Evolutionary conservation across 2,329 filamentous ascomycete species (phyloP), one percentile per base, ranked within the genome.

Genomic region (Fonsecaea erecta): DNA sequence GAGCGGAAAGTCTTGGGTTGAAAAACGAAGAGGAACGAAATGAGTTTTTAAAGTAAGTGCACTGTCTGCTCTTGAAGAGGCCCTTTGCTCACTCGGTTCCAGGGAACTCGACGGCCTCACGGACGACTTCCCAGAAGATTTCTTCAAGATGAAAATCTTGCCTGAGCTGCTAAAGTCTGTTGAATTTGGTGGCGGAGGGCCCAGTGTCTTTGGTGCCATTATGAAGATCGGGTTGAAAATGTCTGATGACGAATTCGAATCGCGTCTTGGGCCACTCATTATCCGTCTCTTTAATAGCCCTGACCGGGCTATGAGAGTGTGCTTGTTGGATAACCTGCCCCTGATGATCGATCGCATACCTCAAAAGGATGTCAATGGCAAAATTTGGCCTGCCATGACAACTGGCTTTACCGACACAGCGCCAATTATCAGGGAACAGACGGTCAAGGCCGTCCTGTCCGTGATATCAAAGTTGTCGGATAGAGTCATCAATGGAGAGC

Each of bases 131-230:
- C 95, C 95, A 0, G 94, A 97, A 74, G 95, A 98, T 65, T 99
- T 97, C 77, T 97, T 98, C 83, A 96, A 96, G 75, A 91, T 96
- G 85, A 99, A 98, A 74, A 88, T 99, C 2, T 83, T 99, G 8
- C 95, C 95, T 0, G 95, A 99, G 75, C 82, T 99, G 32, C 84
- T 99, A n/a, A 99, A 98, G 75, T 97, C 93, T 0, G 93, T 98
- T n/a, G 95, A 99, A 74, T 99, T 97, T 76, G 95, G 95, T 7
- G 95, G 94, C 11, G 95, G 95, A 30, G 95, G 95, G 0, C 91
- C 94, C 0, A 96, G 96, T 74, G 93, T 96, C 0, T 91, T 99
- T 65, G 81, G 84, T 0, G 88, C 96, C 1, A 91, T 97, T 46
- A 88, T 98, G 82, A 96, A 96, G 74, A 97, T 99, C 71, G 88